Evolutionary conservation across 2,329 filamentous ascomycete species (phyloP).

Genomic region (Aspergillus pseudoterreus): DNA sequence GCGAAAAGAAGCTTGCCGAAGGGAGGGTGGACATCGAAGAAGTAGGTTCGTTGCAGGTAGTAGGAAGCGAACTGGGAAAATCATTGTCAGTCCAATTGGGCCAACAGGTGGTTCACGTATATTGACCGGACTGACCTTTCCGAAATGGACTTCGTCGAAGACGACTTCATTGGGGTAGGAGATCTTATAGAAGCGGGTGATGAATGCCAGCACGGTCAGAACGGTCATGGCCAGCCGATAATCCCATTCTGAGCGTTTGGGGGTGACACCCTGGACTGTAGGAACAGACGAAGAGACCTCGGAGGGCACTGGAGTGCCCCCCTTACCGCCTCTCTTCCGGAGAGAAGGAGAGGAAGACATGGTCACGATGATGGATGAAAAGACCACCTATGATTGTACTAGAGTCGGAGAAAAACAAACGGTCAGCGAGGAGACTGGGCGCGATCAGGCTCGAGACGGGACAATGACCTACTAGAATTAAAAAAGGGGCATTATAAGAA

Average conservation of each 20-base stretch:
- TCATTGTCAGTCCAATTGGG: conserved; percentile 15
- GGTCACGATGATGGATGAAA: conserved; percentile 15
- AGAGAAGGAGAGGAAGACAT: conserved; percentile 36
- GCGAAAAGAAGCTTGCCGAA: conserved; percentile 98
- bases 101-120: neutral
- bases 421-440: neutral
- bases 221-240: conserved; percentile 75
- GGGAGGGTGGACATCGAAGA: conserved; percentile 98
- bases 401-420: neutral
- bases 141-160: conserved; percentile 98
- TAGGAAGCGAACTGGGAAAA: conserved; percentile 52
- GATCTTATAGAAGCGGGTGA: conserved; percentile 95
- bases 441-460: neutral
- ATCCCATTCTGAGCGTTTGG: conserved; percentile 64
- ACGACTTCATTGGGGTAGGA: conserved; percentile 94
- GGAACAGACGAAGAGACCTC: conserved; percentile 19
- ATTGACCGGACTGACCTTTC: conserved; percentile 67
- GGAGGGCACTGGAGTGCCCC: conserved; percentile 26
- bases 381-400: conserved; percentile 11
- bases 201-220: conserved; percentile 78
- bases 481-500: conserved; percentile 15
- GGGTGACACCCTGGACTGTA: conserved; percentile 6
- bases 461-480: conserved; percentile 9
- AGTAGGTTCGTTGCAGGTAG: conserved; percentile 96
- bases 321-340: conserved; percentile 42